Evolutionary conservation across 2,329 filamentous ascomycete genomes (phyloP).

Genomic region (Cladosporium velox): DNA sequence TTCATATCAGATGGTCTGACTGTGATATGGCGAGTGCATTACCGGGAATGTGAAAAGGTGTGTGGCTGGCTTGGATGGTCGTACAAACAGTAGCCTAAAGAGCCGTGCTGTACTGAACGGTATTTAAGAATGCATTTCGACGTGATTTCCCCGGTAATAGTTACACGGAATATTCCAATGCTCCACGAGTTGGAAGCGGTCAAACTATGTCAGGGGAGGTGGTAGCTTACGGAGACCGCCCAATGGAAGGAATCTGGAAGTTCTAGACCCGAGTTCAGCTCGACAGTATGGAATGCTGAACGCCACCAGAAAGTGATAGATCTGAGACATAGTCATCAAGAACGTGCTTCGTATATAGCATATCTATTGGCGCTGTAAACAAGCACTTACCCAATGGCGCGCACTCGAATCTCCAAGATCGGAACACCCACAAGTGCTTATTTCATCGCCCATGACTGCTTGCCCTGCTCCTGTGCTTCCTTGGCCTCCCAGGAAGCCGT

Average conservation of each 20-base stretch:
- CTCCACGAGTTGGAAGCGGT: no score
- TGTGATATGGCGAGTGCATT: neutral
- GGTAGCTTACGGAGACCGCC: no score
- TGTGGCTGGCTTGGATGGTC: neutral
- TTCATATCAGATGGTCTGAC: neutral
- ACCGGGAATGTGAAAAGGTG: neutral
- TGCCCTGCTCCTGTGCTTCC: constrained; percentile 29
- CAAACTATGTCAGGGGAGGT: no score
- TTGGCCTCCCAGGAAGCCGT: constrained; percentile 42
- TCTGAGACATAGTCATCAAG: neutral
- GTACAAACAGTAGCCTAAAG: neutral
- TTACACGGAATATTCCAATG: no score
- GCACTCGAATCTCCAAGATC: neutral
- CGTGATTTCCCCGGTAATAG: no score
- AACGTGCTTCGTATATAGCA: neutral
- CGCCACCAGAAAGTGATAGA: neutral
- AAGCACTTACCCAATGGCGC: neutral
- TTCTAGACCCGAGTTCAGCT: neutral
- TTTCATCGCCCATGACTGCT: constrained; percentile 37
- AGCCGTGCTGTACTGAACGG: no score
- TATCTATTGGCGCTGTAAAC: neutral
- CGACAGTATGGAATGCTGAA: neutral
- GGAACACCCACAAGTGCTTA: constrained; percentile 20
- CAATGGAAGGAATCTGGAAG: neutral
- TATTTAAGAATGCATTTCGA: no score